Evolutionary conservation across 2,329 filamentous ascomycete species (phyloP).

Genomic region (Eutypella sp.): DNA sequence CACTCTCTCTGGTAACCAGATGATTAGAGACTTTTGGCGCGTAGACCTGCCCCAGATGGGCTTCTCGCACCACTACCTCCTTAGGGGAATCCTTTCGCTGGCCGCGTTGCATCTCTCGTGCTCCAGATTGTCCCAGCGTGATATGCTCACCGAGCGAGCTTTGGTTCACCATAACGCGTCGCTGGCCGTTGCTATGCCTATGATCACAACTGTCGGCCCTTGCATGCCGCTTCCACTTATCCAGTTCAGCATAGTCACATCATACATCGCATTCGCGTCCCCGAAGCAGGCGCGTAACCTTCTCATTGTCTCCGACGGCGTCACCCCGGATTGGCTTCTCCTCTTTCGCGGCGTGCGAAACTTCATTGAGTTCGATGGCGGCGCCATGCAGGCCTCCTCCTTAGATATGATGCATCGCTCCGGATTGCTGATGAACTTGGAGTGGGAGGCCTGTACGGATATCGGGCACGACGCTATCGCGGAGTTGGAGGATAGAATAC

Average conservation of each 20-base stretch:
- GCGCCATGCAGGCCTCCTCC: slow-evolving; percentile 12
- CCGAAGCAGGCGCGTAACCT: slow-evolving; percentile 30
- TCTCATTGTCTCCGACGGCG: slow-evolving; percentile 28
- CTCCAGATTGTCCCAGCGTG: slow-evolving; percentile 30
- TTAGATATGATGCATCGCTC: slow-evolving; percentile 23
- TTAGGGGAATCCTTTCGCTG: slow-evolving; percentile 43
- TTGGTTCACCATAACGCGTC: slow-evolving; percentile 31
- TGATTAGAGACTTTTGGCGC: slow-evolving; percentile 41
- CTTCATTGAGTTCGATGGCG: slow-evolving; percentile 24
- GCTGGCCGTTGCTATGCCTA: slow-evolving; percentile 23
- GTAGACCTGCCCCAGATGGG: slow-evolving; percentile 42
- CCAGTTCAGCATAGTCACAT: slow-evolving; percentile 34
- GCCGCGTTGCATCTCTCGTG: slow-evolving; percentile 45
- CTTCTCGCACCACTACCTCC: slow-evolving; percentile 41
- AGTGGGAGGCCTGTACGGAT: slow-evolving; percentile 8
- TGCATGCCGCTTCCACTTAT: slow-evolving; percentile 32
- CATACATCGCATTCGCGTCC: slow-evolving; percentile 31
- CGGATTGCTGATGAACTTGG: slow-evolving; percentile 15
- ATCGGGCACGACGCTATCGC: slow-evolving; percentile 17
- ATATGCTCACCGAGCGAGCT: slow-evolving; percentile 35
- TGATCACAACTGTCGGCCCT: slow-evolving; percentile 27
- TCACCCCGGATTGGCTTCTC: slow-evolving; percentile 32
- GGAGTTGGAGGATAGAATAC: slow-evolving; percentile 15
- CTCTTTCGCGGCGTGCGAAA: slow-evolving; percentile 31
- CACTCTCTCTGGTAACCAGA: slow-evolving; percentile 38